Base-by-base conservation (phyloP, 2,329 filamentous ascomycete species). In the Penicillium italicum region DNA sequence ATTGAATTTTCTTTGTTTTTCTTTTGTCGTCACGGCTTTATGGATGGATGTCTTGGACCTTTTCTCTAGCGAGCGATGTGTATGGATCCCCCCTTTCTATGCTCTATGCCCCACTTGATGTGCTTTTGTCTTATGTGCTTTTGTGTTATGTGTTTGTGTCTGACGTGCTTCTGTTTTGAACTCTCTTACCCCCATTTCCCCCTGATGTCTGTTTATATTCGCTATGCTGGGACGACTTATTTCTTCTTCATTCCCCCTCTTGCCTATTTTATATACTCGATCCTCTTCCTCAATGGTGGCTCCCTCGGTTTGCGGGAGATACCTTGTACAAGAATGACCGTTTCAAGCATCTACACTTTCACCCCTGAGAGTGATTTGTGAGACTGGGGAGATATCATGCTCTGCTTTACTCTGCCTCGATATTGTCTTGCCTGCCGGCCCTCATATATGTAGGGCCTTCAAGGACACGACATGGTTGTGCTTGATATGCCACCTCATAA, bases 1-100 rank as follows among this genome's bases (percentile, higher is more conserved):
- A 51, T 33, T 43, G 55, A 51, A 51, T 53, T 62, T 61, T 45
- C 48, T 58, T 54, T 48, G 51, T 61, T 63, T 56, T 63, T 62
- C 60, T 60, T 62, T 58, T 66, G 55, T 67, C 53, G 59, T 65
- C 42, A 66, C 62, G 62, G 61, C 57, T 63, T 66, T 68, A 66
- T 65, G 66, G 67, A 68, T 69, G 64, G 62, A 67, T 65, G 61
- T 60, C 58, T 65, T 60, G 64, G 60, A 58, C 58, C 61, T 59
- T 60, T 61, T 63, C 55, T 63, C 58, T 66, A 72, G 70, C 71
- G 66, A 72, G 71, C 72, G 68, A 72, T 66, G 64, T 70, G 62
- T 66, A 62, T 62, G 62, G 63, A 62, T 55, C 56, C 58, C 58
- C 56, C 66, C 54, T 51, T 62, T 56, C 59, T 56, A 60, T 58